phyloP scores from a whole-genome alignment of 2,329 filamentous ascomycete genomes.

The Ceratocystis eucalypticola region DNA sequence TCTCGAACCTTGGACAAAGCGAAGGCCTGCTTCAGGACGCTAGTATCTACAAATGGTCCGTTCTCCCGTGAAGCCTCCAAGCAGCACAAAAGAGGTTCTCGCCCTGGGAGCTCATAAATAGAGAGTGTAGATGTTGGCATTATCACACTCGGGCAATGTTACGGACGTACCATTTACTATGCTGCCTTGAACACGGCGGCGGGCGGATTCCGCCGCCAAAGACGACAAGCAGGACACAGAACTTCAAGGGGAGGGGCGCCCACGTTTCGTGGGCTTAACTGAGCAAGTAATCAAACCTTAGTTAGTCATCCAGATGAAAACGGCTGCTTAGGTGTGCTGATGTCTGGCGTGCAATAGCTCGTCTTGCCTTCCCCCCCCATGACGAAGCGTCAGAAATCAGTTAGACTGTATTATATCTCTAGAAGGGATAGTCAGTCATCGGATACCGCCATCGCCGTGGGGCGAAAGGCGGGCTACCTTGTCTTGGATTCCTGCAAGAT shows the following conservation, averaged over 20 bases:
- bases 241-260: neutral
- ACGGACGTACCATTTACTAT: neutral
- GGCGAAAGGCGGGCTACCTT: neutral
- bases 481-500: neutral
- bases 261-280: neutral
- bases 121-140: neutral
- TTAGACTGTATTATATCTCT: neutral
- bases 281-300: neutral
- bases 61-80: no score
- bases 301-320: neutral
- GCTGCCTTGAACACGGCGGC: neutral
- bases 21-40: no score
- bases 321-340: neutral
- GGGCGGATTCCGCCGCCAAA: constrained; percentile 11
- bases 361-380: neutral
- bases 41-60: no score
- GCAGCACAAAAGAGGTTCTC: neutral
- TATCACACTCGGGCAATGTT: neutral
- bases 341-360: neutral
- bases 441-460: neutral
- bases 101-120: no score
- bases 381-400: neutral
- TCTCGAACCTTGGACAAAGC: neutral
- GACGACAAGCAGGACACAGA: neutral
- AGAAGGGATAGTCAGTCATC: neutral